Conservation (phyloP, 2,329 filamentous ascomycete genomes). For the Paracamarosporium sp. region DNA sequence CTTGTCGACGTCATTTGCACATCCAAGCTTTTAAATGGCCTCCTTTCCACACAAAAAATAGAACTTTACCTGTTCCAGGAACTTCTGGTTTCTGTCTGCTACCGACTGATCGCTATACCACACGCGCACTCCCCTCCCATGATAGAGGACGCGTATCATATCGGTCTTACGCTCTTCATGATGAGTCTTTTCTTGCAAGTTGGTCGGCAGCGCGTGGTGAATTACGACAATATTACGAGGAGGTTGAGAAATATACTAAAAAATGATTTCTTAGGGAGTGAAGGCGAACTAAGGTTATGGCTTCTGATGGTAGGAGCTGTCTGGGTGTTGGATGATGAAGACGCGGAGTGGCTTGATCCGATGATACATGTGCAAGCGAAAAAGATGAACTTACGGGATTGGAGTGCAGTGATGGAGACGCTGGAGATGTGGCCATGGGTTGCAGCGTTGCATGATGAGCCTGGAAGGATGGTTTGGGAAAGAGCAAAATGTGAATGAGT, state of each 20-base stretch:
- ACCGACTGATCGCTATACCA: not conserved
- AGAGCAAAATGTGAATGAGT: not conserved
- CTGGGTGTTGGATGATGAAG: not conserved
- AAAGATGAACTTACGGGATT: not conserved
- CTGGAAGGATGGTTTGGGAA: not conserved
- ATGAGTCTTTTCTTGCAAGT: constrained; percentile 10
- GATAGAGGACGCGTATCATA: not conserved
- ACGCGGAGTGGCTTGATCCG: not conserved
- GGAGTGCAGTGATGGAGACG: not conserved
- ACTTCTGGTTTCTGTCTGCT: not conserved
- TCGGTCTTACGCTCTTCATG: constrained; percentile 6
- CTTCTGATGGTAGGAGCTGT: constrained; percentile 1
- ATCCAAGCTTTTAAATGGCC: not conserved
- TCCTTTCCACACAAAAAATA: not conserved
- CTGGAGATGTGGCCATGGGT: constrained; percentile 1
- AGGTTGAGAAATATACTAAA: not conserved
- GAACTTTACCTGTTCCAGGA: constrained; percentile 8
- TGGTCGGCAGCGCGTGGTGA: not conserved
- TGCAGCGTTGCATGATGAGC: not conserved
- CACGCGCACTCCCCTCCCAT: not conserved
- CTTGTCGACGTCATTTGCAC: not conserved
- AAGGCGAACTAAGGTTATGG: not conserved
- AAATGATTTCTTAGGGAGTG: not conserved
- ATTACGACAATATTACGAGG: not conserved
- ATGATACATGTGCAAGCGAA: not conserved